These are phyloP conservation scores for Quercus aquifolioides DNA, from an alignment of 306 rosid species.

Conservation along the genomic window DNA sequence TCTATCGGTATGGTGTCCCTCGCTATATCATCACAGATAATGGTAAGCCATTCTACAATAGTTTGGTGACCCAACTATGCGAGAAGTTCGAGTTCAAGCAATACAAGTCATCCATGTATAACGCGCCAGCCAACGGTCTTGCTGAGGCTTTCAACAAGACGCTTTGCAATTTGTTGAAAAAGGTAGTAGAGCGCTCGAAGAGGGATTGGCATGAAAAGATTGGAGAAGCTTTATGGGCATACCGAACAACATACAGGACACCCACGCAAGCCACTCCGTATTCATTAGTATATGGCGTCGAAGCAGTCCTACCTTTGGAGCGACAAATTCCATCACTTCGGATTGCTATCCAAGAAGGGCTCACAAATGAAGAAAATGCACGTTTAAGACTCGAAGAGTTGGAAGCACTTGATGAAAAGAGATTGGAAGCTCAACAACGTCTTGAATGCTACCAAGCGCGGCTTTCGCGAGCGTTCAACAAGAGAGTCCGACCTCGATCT, in stretches of 20 bases:
- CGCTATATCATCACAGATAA: neutral
- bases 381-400: neutral
- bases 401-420: neutral
- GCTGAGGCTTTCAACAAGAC: neutral
- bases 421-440: neutral
- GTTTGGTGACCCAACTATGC: too few species aligned
- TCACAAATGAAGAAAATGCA: neutral
- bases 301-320: neutral
- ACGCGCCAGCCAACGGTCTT: neutral
- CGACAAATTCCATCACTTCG: neutral
- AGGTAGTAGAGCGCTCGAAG: neutral
- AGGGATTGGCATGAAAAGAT: neutral
- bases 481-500: too few species aligned
- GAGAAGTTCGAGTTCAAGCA: too few species aligned
- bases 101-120: neutral
- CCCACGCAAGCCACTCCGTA: neutral
- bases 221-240: neutral
- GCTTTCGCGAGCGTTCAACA: too few species aligned
- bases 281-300: neutral
- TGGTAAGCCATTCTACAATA: neutral
- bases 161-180: neutral
- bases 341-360: neutral
- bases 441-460: too few species aligned
- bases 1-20: neutral
- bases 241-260: neutral